Conservation (phyloP, 345 rosid species). For the Moricandia moricandioides region DNA sequence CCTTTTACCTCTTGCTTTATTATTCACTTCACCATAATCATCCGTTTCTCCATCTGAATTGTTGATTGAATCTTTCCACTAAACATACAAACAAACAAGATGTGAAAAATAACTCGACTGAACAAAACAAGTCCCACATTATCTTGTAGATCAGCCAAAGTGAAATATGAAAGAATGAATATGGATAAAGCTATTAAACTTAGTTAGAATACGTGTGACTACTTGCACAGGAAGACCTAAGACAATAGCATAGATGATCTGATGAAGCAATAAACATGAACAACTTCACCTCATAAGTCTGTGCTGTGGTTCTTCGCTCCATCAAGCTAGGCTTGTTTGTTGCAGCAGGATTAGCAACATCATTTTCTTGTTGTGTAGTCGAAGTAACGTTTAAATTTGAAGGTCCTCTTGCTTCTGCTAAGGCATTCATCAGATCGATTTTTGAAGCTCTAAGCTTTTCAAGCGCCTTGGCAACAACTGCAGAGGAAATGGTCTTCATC, state of each 20-base stretch:
- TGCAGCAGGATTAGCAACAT: constrained; percentile 19
- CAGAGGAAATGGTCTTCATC: constrained; percentile 20
- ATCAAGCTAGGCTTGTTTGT: constrained; percentile 25
- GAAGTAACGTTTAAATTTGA: not conserved
- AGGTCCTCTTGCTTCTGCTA: constrained; percentile 9
- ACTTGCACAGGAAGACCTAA: not conserved
- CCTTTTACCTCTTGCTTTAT: constrained; percentile 13
- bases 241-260: not conserved
- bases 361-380: constrained; percentile 7
- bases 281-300: constrained; percentile 19
- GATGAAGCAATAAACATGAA: not conserved
- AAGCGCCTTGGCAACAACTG: constrained; percentile 22
- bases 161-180: constrained; percentile 1
- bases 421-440: constrained; percentile 26
- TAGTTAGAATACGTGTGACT: not conserved
- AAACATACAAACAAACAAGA: constrained; percentile 5
- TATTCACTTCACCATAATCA: not conserved
- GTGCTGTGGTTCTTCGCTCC: constrained; percentile 32
- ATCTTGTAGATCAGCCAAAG: constrained; percentile 1
- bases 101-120: not conserved
- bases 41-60: constrained; percentile 25
- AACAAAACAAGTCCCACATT: constrained; percentile 8
- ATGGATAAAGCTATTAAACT: not conserved
- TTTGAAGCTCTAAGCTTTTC: constrained; percentile 21
- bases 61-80: constrained; percentile 40